Evolutionary conservation across 805 yeast genomes (phyloP), one percentile per base, ranked within the genome.

Genomic region (Ogataea corticis): DNA sequence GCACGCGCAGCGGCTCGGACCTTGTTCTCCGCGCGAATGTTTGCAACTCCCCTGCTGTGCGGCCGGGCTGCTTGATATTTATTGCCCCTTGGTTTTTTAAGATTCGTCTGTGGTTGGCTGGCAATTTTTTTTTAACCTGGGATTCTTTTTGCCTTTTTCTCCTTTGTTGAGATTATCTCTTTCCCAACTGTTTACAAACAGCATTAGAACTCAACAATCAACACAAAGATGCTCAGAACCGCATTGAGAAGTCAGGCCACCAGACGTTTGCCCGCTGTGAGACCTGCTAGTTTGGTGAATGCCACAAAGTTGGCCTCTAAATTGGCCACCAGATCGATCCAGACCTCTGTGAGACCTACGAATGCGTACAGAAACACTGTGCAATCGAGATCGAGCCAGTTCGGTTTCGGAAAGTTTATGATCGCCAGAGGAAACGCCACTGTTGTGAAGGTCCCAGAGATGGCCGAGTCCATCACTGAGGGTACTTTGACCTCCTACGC

Each of bases 401-500:
- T 42, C n/a, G 25, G 5, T 21, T 21, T 21, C 9, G 41, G 29
- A 31, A 44, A 37, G 15, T 21, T 37, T 19, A 28, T 28, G 6
- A 52, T 52, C 42, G 51, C 47, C 21, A 63, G 74, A 54, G 62
- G 55, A 29, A 58, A 65, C 43, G 58, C 74, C 2, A 70, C 69
- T 23, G 62, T 67, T 39, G 96, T 92, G 42, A 87, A 90, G 68
- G 98, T 94, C 17, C 99, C 99, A 39, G 95, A 88, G 54, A 90
- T 94, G 97, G 98, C 99, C 35, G 99, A 94, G 72, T 91, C 97
- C 41, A 85, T 94, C 63, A 88, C 97, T 33, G 99, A 94, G 70
- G 99, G 99, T 66, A 88, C 98, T 40, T 77, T 94, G 55, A 75
- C 87, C 54, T 59, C 77, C 14, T 84, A 72, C 63, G 71, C 75